Percentiles rank a stretch among this genome's conserved stretches.
phyloP scores from a whole-genome alignment of 257 asterid genomes.

The Paulownia fortunei region DNA sequence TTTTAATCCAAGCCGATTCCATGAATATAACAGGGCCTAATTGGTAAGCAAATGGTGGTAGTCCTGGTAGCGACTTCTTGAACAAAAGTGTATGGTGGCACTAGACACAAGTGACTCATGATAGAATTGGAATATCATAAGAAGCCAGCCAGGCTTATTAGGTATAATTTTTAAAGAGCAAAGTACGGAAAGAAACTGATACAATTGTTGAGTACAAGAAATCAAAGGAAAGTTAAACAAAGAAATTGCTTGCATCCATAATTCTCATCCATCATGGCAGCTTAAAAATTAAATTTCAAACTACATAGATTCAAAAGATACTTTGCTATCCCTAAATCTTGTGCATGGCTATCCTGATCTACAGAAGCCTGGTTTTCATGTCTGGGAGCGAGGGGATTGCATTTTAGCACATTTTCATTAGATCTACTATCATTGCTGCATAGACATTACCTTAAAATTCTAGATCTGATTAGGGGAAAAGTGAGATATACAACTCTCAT shows the following conservation, averaged over 20 bases:
- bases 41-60: no score
- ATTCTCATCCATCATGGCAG: background rate
- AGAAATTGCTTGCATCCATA: background rate
- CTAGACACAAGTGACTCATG: no score
- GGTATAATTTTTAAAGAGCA: no score
- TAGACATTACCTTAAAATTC: background rate
- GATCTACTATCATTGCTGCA: background rate
- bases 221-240: background rate
- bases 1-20: no score
- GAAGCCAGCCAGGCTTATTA: no score
- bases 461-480: background rate
- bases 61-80: no score
- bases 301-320: background rate
- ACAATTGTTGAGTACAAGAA: background rate
- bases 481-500: background rate
- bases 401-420: background rate
- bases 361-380: background rate
- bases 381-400: slow-evolving; percentile 7
- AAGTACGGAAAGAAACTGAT: no score
- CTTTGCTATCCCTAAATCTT: background rate
- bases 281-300: background rate
- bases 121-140: no score
- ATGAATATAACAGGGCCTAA: no score
- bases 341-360: background rate
- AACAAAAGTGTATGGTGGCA: no score